These are phyloP conservation scores for Dysphania ambrosioides DNA, from an alignment of 148 eudicot species.

Conservation along the genomic window DNA sequence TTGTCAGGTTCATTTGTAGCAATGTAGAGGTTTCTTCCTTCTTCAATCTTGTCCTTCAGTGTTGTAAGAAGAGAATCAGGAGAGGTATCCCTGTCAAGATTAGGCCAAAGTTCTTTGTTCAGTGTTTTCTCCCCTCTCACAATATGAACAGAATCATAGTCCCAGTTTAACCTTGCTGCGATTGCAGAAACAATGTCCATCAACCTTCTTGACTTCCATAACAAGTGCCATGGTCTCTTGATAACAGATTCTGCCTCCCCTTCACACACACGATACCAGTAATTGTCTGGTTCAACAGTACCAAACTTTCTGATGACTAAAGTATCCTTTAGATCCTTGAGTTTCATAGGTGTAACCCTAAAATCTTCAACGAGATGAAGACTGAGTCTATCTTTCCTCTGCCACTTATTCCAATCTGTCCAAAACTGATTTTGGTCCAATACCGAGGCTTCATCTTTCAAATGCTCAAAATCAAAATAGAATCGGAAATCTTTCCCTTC, in stretches of 20 bases:
- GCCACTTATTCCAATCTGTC: conserved; percentile 79
- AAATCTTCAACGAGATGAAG: conserved; percentile 75
- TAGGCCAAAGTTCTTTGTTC: conserved; percentile 77
- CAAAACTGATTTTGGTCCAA: conserved; percentile 79
- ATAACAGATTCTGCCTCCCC: conserved; percentile 81
- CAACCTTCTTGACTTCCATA: conserved; percentile 85
- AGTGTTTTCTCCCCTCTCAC: conserved; percentile 85
- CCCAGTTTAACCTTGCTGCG: conserved; percentile 75
- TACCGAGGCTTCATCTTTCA: conserved; percentile 81
- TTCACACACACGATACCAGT: conserved; percentile 97
- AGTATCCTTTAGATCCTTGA: conserved; percentile 55
- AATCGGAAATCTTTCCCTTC: conserved; percentile 95
- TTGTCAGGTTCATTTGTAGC: conserved; percentile 68
- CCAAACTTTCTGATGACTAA: conserved; percentile 86
- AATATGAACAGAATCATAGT: conserved; percentile 78
- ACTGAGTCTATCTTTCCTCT: conserved; percentile 45
- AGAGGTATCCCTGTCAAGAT: conserved; percentile 80
- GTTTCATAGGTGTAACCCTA: conserved; percentile 64
- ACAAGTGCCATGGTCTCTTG: conserved; percentile 85
- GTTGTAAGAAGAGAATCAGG: conserved; percentile 60
- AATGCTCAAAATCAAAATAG: conserved; percentile 90
- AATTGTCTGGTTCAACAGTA: conserved; percentile 80
- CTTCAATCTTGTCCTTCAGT: conserved; percentile 62
- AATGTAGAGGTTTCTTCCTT: conserved; percentile 72
- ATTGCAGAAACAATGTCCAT: conserved; percentile 85